Evolutionary conservation across 345 rosid species (phyloP).

Genomic region (Gossypium bickii): DNA sequence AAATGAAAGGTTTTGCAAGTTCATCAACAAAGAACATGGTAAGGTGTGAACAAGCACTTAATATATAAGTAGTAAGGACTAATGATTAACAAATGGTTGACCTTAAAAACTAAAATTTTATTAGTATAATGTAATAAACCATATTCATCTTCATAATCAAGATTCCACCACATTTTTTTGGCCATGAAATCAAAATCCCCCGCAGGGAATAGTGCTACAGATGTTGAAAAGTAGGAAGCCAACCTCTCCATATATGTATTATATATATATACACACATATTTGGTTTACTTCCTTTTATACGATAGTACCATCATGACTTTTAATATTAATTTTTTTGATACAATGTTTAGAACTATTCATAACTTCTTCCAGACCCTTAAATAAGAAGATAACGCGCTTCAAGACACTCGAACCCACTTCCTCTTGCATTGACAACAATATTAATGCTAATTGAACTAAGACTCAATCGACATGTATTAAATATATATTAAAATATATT

Average conservation of each 20-base stretch:
- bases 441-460: too few species aligned
- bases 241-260: too few species aligned
- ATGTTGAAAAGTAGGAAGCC: background rate
- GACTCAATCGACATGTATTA: too few species aligned
- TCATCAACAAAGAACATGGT: background rate
- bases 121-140: background rate
- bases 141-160: background rate
- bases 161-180: background rate
- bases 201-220: background rate
- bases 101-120: background rate
- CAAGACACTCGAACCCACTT: rapidly evolving
- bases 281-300: too few species aligned
- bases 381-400: too few species aligned
- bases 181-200: background rate
- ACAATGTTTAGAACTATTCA: too few species aligned
- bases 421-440: too few species aligned
- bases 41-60: background rate
- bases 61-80: background rate
- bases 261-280: too few species aligned
- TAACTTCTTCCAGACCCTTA: rapidly evolving
- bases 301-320: too few species aligned
- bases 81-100: background rate
- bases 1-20: background rate
- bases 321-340: too few species aligned
- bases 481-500: too few species aligned